Conservation (phyloP, 805 yeast genomes). For the Teunomyces gatunensis region DNA sequence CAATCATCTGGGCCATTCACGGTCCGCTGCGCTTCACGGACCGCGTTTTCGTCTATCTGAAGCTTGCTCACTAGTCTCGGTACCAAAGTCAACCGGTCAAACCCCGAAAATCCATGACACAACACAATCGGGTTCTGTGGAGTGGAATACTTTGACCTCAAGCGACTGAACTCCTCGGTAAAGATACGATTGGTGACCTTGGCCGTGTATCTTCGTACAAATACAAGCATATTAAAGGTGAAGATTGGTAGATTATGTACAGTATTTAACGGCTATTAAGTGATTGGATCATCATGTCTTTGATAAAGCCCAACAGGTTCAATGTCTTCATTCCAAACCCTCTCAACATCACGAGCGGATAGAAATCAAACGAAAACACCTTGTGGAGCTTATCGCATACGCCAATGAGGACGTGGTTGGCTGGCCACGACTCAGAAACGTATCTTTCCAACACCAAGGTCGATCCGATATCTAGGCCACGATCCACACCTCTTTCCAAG, state of each 20-base stretch:
- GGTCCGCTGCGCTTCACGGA: conserved; percentile 11
- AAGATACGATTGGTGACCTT: conserved; percentile 12
- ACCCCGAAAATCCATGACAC: conserved; percentile 88
- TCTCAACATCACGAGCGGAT: conserved; percentile 73
- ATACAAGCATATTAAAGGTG: background rate
- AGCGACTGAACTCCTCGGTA: conserved; percentile 25
- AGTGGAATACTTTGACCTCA: conserved; percentile 45
- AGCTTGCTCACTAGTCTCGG: conserved; percentile 13
- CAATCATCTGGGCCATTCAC: conserved; percentile 5
- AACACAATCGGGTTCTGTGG: conserved; percentile 74
- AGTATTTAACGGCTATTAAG: conserved; percentile 27
- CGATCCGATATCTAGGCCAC: conserved; percentile 89
- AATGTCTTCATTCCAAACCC: conserved; percentile 72
- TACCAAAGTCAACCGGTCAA: conserved; percentile 46
- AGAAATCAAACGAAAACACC: conserved; percentile 68
- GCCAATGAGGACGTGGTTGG: conserved; percentile 78
- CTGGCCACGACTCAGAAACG: conserved; percentile 77
- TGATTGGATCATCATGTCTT: conserved; percentile 61
- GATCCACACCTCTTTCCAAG: conserved; percentile 61
- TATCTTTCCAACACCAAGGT: conserved; percentile 80
- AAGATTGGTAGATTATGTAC: background rate
- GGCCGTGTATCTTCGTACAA: background rate
- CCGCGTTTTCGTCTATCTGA: conserved; percentile 10
- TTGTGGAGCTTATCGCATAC: conserved; percentile 91
- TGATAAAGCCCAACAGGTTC: conserved; percentile 61